Conservation (phyloP, 257 asterid genomes). For the Anisodus acutangulus region DNA sequence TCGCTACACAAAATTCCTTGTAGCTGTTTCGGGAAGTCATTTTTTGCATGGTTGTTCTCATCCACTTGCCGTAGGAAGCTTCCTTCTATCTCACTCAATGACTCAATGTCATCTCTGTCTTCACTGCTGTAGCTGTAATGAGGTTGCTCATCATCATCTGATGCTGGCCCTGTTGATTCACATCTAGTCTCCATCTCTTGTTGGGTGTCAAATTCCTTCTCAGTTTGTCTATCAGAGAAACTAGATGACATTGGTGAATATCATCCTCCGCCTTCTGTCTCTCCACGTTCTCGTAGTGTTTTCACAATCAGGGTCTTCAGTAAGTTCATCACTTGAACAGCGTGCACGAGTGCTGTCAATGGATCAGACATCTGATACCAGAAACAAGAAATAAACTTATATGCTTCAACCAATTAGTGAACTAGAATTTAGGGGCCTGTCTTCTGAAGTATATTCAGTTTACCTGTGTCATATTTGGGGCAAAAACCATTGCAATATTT, state of each 20-base stretch:
- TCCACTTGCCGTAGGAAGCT: conserved; percentile 69
- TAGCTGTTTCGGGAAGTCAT: conserved; percentile 75
- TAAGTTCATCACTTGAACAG: conserved; percentile 98
- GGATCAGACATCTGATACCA: conserved; percentile 94
- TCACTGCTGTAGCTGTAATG: conserved; percentile 50
- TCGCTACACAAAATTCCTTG: conserved; percentile 72
- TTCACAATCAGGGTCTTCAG: conserved; percentile 79
- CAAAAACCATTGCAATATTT: conserved; percentile 93
- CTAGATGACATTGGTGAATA: conserved; percentile 66
- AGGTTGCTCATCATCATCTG: conserved; percentile 50
- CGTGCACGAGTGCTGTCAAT: conserved; percentile 94
- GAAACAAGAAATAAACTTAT: background rate
- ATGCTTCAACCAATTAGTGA: background rate
- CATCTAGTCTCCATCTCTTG: conserved; percentile 75
- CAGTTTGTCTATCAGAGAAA: conserved; percentile 51
- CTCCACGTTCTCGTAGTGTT: conserved; percentile 75
- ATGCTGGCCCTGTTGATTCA: conserved; percentile 57
- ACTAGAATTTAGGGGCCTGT: background rate
- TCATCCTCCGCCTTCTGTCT: conserved; percentile 53
- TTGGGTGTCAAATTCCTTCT: conserved; percentile 59
- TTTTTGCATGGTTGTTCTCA: conserved; percentile 71
- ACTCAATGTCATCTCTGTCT: conserved; percentile 64
- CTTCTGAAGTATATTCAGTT: background rate
- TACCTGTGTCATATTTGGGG: conserved; percentile 98
- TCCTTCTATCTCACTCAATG: conserved; percentile 81